These are phyloP conservation scores for Pseudonitzschia delicatissima DNA, from an alignment of 108 stramenopile species.

Conservation along the genomic window DNA sequence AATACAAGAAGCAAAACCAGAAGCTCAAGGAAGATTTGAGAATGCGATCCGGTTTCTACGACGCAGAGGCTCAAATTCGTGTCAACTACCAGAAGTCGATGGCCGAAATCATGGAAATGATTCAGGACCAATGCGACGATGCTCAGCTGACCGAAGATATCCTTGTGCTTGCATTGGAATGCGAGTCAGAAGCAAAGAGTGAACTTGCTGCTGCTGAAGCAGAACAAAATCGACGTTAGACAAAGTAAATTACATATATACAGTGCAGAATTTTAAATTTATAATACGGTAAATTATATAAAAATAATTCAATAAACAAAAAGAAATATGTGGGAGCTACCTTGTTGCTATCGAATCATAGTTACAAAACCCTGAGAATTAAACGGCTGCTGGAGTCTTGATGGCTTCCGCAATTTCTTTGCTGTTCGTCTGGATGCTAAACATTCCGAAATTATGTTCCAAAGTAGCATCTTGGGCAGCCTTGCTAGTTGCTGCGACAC, in stretches of 20 bases:
- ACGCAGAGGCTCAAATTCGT: slow-evolving; percentile 64
- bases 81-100: slow-evolving; percentile 59
- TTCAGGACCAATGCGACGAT: slow-evolving; percentile 64
- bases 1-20: slow-evolving; percentile 46
- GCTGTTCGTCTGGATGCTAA: slow-evolving; percentile 51
- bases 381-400: too few relatives aligned
- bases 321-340: too few relatives aligned
- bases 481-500: slow-evolving; percentile 55
- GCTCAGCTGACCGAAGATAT: slow-evolving; percentile 64
- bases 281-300: background rate
- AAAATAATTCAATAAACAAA: background rate
- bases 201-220: slow-evolving; percentile 37
- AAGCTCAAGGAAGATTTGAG: slow-evolving; percentile 69
- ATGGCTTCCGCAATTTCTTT: slow-evolving; percentile 43
- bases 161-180: slow-evolving; percentile 51
- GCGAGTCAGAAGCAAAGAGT: slow-evolving; percentile 55
- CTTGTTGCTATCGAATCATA: too few relatives aligned
- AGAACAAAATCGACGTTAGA: background rate
- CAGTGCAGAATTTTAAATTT: background rate
- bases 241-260: background rate
- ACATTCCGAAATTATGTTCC: slow-evolving; percentile 77
- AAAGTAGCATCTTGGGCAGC: slow-evolving; percentile 65
- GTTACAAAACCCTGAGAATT: too few relatives aligned
- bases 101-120: slow-evolving; percentile 56
- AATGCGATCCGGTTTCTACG: slow-evolving; percentile 65